Base-by-base conservation (phyloP, 2,329 filamentous ascomycete species). In the Apiospora phragmitis region DNA sequence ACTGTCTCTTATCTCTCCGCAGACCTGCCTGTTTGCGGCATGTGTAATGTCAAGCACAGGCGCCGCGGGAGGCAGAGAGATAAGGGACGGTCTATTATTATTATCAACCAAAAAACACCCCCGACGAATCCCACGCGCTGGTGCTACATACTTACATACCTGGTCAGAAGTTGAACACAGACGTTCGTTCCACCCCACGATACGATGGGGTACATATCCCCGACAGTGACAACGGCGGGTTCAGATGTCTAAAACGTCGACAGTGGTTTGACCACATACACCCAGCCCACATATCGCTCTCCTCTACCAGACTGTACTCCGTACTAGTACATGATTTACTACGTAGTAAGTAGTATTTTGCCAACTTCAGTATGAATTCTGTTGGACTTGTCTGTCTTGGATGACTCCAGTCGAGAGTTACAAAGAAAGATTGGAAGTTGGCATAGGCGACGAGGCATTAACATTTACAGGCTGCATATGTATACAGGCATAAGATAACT, bases 31-130 rank as follows among this genome's bases (percentile, higher is more conserved):
- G 55, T 62, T 62, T 62, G 32, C 29, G 55, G 29, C 55, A 62
- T 62, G 55, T 62, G 55, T 38, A 62, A 32, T 38, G 55, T 62
- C 55, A 62, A 62, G n/a, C n/a, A n/a, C n/a, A n/a, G 55, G 55
- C 55, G 55, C 55, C 55, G 55, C 32, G 55, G 55, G 55, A 62
- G 41, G 38, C 43, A 67, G 65, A 67, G 65, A 67, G 65, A 67
- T 67, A 67, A 67, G 65, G 65, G 65, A 47, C 65, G 65, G 65
- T 66, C 62, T n/a, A n/a, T n/a, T n/a, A n/a, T n/a, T 67, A 67
- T 67, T 67, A 67, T 67, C 43, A 67, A 67, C 41, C 41, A 35
- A 70, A 72, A 71, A 68, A 51, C 72, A 73, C 49, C 51, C 41
- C 68, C 24, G 43, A 47, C 65, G 43, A 43, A 67, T 43, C 65